Conservation (phyloP, 305 asterid genomes). For the Stenogyne calaminthoides region DNA sequence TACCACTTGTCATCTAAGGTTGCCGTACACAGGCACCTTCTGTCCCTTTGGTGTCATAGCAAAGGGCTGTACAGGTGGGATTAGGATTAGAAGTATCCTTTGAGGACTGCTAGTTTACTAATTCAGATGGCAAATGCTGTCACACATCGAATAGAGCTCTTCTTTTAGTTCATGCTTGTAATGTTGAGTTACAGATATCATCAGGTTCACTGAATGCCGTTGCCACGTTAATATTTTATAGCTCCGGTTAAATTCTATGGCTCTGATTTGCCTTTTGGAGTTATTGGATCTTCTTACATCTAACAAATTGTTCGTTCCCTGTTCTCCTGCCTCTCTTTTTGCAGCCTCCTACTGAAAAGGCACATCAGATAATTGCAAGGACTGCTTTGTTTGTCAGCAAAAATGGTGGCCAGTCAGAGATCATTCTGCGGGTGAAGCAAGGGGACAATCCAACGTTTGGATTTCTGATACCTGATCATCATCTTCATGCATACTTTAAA, state of each 20-base stretch:
- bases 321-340: conserved; percentile 21
- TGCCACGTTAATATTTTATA: background rate
- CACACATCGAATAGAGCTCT: conserved; percentile 27
- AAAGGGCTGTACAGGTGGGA: conserved; percentile 94
- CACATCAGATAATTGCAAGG: conserved; percentile 86
- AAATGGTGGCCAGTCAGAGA: conserved; percentile 93
- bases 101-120: conserved; percentile 56
- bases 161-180: conserved; percentile 32
- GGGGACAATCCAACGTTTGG: conserved; percentile 95
- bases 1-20: conserved; percentile 73
- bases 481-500: conserved; percentile 86
- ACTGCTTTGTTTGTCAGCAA: conserved; percentile 90
- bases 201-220: conserved; percentile 3
- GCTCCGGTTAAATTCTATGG: background rate
- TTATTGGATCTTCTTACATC: conserved; percentile 14
- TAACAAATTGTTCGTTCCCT: conserved; percentile 29
- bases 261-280: conserved; percentile 1
- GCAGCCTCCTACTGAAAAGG: conserved; percentile 93
- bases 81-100: conserved; percentile 67
- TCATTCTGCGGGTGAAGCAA: conserved; percentile 89
- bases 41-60: conserved; percentile 86
- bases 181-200: conserved; percentile 21
- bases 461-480: conserved; percentile 89
- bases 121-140: conserved; percentile 43
- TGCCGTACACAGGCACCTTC: conserved; percentile 87